Conservation (phyloP, 345 rosid species). For the Psidium friedrichsthalianum region DNA sequence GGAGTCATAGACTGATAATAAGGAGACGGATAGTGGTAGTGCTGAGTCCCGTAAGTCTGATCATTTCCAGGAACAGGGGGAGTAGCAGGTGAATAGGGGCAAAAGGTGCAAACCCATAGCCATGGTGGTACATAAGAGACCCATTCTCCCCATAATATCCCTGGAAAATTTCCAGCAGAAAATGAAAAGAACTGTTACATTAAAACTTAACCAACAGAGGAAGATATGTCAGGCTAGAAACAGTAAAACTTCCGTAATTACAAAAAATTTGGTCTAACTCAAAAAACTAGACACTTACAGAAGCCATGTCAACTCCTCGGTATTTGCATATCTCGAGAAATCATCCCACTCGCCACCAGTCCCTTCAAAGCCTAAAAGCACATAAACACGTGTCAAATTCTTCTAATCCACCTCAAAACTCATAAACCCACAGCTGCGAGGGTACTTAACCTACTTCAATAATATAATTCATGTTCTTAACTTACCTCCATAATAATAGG, state of each 20-base stretch:
- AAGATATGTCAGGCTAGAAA: not conserved
- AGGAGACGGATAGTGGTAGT: slow-evolving; percentile 71
- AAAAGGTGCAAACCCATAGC: slow-evolving; percentile 59
- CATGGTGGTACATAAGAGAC: slow-evolving; percentile 58
- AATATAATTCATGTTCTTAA: not conserved
- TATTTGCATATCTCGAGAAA: slow-evolving; percentile 36
- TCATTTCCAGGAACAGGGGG: slow-evolving; percentile 87
- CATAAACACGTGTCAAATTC: not conserved
- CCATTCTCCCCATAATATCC: slow-evolving; percentile 73
- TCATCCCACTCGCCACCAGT: slow-evolving; percentile 66
- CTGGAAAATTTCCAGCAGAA: slow-evolving; percentile 25
- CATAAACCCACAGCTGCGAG: not conserved
- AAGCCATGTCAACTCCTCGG: slow-evolving; percentile 57
- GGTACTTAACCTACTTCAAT: not conserved
- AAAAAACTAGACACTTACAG: slow-evolving; percentile 31
- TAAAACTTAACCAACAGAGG: not conserved
- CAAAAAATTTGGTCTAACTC: not conserved
- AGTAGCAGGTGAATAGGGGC: slow-evolving; percentile 73
- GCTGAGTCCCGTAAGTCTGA: slow-evolving; percentile 72
- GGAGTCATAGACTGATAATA: slow-evolving; percentile 52
- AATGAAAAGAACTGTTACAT: not conserved
- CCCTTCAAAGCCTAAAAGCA: slow-evolving; percentile 33
- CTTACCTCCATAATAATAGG: slow-evolving; percentile 49
- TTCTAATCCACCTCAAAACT: not conserved
- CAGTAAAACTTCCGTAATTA: not conserved